phyloP scores from a whole-genome alignment of 2,329 filamentous ascomycete species.

The Hymenoscyphus linearis region DNA sequence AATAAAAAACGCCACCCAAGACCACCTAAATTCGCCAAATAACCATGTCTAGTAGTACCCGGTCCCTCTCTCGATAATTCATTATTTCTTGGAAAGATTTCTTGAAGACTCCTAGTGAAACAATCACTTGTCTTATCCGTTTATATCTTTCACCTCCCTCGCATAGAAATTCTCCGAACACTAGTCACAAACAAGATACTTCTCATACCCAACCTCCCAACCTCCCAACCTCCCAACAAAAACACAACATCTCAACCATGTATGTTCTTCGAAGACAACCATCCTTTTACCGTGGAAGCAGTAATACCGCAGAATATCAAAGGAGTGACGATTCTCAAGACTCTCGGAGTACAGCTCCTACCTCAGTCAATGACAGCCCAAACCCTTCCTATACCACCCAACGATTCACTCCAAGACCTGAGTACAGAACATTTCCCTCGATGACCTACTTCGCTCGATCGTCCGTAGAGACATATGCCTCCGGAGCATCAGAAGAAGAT shows the following conservation, averaged over 20 bases:
- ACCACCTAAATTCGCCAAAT: conserved; percentile 1
- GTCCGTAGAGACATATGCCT: conserved; percentile 68
- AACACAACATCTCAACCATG: conserved; percentile 18
- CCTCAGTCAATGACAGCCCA: conserved; percentile 40
- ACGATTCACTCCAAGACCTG: conserved; percentile 14
- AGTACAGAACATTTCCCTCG: conserved; percentile 23
- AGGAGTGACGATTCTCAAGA: conserved; percentile 42
- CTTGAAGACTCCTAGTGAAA: conserved; percentile 4
- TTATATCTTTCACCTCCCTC: conserved; percentile 6
- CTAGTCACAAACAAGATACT: neutral
- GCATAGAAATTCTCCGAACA: neutral
- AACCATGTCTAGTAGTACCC: conserved; percentile 18
- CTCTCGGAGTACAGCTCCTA: conserved; percentile 44
- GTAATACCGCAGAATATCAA: conserved; percentile 35
- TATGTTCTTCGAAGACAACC: conserved; percentile 24
- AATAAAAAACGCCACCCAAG: conserved; percentile 11
- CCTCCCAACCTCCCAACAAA: neutral
- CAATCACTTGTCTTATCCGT: neutral
- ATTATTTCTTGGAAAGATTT: conserved; percentile 9
- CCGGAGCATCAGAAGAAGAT: conserved; percentile 54
- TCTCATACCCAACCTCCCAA: neutral
- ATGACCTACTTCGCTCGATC: conserved; percentile 32
- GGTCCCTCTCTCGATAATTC: conserved; percentile 12
- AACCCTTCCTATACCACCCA: conserved; percentile 18
- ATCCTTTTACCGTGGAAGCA: conserved; percentile 29